Evolutionary conservation across 2,329 filamentous ascomycete genomes (phyloP).

Genomic region (Davidsoniella virescens): DNA sequence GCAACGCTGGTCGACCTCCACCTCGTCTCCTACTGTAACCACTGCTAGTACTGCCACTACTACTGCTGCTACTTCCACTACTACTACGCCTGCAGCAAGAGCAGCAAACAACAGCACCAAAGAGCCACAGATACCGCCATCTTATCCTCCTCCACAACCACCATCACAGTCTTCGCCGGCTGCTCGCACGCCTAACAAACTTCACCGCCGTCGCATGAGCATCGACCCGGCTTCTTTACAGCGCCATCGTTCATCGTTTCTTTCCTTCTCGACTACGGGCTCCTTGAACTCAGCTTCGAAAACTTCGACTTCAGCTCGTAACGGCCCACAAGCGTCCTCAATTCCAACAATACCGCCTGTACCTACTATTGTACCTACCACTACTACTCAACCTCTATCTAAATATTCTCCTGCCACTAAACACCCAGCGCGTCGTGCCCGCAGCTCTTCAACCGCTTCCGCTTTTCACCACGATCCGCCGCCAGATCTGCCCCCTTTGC

Average conservation of each 20-base stretch:
- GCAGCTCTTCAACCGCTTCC: neutral
- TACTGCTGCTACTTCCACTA: neutral
- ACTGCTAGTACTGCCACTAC: neutral
- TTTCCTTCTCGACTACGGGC: neutral
- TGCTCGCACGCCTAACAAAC: neutral
- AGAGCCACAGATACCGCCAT: too few relatives aligned
- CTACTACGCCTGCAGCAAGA: too few relatives aligned
- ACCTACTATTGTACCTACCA: neutral
- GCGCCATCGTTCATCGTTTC: neutral
- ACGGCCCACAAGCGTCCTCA: neutral
- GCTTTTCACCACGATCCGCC: neutral
- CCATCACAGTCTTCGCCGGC: neutral
- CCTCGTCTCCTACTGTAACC: neutral
- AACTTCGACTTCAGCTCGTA: neutral
- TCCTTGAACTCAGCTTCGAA: neutral
- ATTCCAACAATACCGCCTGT: neutral
- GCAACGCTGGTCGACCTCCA: neutral
- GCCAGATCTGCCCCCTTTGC: conserved; percentile 5
- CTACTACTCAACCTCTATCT: neutral
- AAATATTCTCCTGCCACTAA: neutral
- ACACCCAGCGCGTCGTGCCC: neutral
- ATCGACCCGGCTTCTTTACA: conserved; percentile 3
- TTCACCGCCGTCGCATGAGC: conserved; percentile 2
- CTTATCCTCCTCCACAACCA: neutral
- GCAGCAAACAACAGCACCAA: too few relatives aligned